phyloP scores from a whole-genome alignment of 805 yeast species.

The Monosporozyma aquatica region DNA sequence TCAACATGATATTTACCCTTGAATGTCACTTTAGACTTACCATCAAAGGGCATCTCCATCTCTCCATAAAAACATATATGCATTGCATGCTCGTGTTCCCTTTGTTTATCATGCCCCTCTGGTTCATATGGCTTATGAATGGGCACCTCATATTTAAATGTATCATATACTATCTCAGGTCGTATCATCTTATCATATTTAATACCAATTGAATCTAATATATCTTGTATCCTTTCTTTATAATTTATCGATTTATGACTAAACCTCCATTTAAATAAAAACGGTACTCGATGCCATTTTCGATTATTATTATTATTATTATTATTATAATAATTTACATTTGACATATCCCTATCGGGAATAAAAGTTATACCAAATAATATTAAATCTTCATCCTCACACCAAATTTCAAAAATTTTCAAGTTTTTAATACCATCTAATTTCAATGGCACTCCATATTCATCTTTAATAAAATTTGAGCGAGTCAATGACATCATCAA shows the following conservation, averaged over 20 bases:
- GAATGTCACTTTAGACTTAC: constrained; percentile 19
- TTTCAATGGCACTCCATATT: constrained; percentile 27
- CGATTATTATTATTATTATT: not conserved
- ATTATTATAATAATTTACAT: constrained; percentile 9
- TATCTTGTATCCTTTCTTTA: constrained; percentile 9
- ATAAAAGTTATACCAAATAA: constrained; percentile 21
- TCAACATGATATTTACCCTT: constrained; percentile 28
- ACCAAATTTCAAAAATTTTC: constrained; percentile 22
- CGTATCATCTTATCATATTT: constrained; percentile 21
- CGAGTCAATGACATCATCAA: constrained; percentile 20
- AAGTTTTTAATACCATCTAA: constrained; percentile 10
- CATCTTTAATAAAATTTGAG: constrained; percentile 26
- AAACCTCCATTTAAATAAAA: constrained; percentile 21
- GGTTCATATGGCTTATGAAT: constrained; percentile 13
- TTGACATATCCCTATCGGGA: too few species aligned
- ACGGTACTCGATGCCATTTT: constrained; percentile 22
- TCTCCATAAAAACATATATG: constrained; percentile 28
- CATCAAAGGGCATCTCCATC: constrained; percentile 17
- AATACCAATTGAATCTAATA: constrained; percentile 18
- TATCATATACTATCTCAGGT: constrained; percentile 20
- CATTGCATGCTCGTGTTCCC: constrained; percentile 11
- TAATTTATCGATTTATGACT: constrained; percentile 19
- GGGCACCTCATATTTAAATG: constrained; percentile 26
- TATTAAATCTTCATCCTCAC: constrained; percentile 26
- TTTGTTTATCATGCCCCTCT: not conserved